These are phyloP conservation scores for Aspergillus tanneri DNA, from an alignment of 2,329 filamentous ascomycete genomes.

Conservation along the genomic window DNA sequence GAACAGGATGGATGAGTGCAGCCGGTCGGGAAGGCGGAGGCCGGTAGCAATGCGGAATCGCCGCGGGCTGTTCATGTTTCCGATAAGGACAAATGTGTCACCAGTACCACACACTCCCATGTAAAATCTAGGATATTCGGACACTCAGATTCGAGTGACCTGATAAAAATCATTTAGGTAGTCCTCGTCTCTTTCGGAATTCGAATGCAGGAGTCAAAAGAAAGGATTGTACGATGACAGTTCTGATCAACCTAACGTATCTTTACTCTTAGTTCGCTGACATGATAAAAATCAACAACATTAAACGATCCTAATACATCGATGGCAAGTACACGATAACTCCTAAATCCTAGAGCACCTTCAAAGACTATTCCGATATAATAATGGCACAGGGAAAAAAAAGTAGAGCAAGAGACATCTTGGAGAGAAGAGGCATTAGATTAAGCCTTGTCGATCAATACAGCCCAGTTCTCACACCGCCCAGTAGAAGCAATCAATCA, in stretches of 20 bases:
- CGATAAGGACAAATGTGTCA: slow-evolving; percentile 4
- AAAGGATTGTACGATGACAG: not conserved
- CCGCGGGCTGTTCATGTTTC: slow-evolving; percentile 9
- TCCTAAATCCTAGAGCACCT: not conserved
- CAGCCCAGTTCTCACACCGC: not conserved
- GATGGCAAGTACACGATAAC: not conserved
- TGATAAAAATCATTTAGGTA: not conserved
- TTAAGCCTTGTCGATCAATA: not conserved
- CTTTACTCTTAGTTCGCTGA: not conserved
- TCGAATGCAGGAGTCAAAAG: not conserved
- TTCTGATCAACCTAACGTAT: not conserved
- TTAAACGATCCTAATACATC: not conserved
- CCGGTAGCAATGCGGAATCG: slow-evolving; percentile 4
- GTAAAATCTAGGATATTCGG: not conserved
- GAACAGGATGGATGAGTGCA: slow-evolving; percentile 2
- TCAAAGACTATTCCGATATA: not conserved
- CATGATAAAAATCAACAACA: slow-evolving; percentile 1
- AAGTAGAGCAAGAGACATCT: too few species aligned
- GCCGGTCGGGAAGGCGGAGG: slow-evolving; percentile 11
- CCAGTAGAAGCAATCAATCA: slow-evolving; percentile 43
- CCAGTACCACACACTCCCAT: too few species aligned
- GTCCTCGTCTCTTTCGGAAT: not conserved
- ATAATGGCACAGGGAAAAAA: not conserved
- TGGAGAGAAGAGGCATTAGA: not conserved
- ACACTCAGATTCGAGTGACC: not conserved